phyloP scores from a whole-genome alignment of 176 grass and related monocot genomes.

The Oryza punctata region DNA sequence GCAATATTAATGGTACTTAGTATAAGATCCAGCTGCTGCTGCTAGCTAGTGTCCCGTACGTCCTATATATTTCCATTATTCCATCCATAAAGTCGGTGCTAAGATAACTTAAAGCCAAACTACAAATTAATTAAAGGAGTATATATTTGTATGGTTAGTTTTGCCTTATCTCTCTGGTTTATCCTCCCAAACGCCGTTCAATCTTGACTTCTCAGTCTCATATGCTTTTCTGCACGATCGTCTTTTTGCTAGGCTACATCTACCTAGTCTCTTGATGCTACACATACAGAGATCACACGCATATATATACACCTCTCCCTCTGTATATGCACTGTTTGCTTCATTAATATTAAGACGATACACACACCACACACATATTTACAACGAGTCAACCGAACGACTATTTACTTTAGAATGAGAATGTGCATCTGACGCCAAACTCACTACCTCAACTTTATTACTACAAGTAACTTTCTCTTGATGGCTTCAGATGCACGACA shows the following conservation, averaged over 20 bases:
- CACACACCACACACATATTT: neutral
- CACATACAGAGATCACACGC: no score
- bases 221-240: neutral
- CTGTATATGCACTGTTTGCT: no score
- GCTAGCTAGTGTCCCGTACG: neutral
- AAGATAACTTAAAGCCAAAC: constrained; percentile 25
- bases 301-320: no score
- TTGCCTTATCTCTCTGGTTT: constrained; percentile 22
- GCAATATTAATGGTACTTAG: neutral
- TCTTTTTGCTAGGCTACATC: neutral
- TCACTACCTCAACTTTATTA: neutral
- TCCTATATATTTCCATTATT: neutral
- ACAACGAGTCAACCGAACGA: neutral
- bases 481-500: neutral
- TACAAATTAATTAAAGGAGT: neutral
- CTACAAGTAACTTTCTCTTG: neutral
- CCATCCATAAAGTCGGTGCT: constrained; percentile 21
- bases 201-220: constrained; percentile 28
- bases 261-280: neutral
- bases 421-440: neutral
- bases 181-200: constrained; percentile 29
- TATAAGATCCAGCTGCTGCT: neutral
- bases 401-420: neutral
- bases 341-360: neutral
- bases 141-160: neutral